Percentiles rank a stretch among this genome's conserved stretches.
phyloP scores from a whole-genome alignment of 495 filamentous ascomycete genomes.

The Neurospora terricola region DNA sequence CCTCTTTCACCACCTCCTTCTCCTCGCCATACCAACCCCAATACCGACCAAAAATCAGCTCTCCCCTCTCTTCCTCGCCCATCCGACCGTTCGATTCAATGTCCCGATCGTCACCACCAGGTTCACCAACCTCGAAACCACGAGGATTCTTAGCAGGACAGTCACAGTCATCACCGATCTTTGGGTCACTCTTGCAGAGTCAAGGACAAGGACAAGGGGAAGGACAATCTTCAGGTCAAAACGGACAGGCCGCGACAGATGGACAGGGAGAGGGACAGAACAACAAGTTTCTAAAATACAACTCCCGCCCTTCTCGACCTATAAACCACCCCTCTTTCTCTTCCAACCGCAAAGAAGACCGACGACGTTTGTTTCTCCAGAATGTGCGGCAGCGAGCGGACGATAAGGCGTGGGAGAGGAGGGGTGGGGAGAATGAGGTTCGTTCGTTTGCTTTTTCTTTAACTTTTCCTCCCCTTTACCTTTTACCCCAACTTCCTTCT shows the following conservation, averaged over 20 bases:
- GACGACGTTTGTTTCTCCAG: conserved; percentile 61
- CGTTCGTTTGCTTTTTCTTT: conserved; percentile 5
- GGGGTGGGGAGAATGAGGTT: conserved; percentile 74
- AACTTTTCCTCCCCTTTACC: too few relatives aligned
- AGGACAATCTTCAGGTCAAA: conserved; percentile 13
- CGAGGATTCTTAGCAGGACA: neutral
- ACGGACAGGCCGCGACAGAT: conserved; percentile 12
- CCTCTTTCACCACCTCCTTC: neutral
- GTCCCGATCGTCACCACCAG: neutral
- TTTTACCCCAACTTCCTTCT: neutral
- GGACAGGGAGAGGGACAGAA: conserved; percentile 14
- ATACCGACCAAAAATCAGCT: conserved; percentile 10
- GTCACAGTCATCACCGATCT: conserved; percentile 10
- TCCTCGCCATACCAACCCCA: neutral
- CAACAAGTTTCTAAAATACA: conserved; percentile 1
- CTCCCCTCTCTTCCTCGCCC: conserved; percentile 15
- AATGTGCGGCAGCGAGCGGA: conserved; percentile 66
- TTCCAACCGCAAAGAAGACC: conserved; percentile 25
- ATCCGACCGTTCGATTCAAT: conserved; percentile 8
- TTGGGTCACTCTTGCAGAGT: neutral
- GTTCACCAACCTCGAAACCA: neutral
- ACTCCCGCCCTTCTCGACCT: neutral
- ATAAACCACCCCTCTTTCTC: neutral
- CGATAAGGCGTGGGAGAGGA: conserved; percentile 50
- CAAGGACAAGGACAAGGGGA: neutral